Base-by-base conservation (phyloP, 495 filamentous ascomycete species). In the Xylaria palmicola region DNA sequence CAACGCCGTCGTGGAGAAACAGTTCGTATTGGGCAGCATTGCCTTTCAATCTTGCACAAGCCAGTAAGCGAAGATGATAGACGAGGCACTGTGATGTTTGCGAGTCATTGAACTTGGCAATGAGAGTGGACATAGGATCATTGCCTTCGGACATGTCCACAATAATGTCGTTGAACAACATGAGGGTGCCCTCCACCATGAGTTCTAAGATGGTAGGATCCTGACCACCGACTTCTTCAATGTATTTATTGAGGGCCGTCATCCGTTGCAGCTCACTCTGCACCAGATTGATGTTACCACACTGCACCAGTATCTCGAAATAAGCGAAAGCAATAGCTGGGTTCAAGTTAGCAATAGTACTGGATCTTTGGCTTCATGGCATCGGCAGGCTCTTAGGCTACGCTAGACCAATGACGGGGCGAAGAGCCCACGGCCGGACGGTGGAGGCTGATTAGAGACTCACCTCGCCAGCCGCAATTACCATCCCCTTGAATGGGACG, bases 391-490 rank as follows among this genome's bases (percentile, higher is more conserved):
- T 19, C 17, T 40, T 13, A 26, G 22, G 34, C 50, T 37, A 9
- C n/a, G 3, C 55, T 9, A 22, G 40, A 22, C 9, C 22, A 19
- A 49, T 3, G 41, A 27, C 6, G 22, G n/a, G 36, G 43, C 10
- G 12, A 9, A 41, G 2, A 29, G 15, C 4, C n/a, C 0, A 13
- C 48, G 34, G 27, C 7, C 54, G 56, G 6, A 36, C 34, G 34
- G 44, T 65, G 22, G 62, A 43, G 62, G 40, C 20, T 34, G 32
- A 39, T 6, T 26, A 44, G 19, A 24, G n/a, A 77, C 74, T 72
- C 84, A 97, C 93, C 94, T 88, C 94, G 84, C 93, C 94, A 98
- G 64, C 94, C 94, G 77, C 94, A 98, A 69, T 95, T 93, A 37
- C 94, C 94, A 77, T 98, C 94, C 20, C 94, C 93, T 71, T 87